These are phyloP conservation scores for Fibroporia radiculosa DNA, from an alignment of 768 basidiomycete species.

Conservation along the genomic window DNA sequence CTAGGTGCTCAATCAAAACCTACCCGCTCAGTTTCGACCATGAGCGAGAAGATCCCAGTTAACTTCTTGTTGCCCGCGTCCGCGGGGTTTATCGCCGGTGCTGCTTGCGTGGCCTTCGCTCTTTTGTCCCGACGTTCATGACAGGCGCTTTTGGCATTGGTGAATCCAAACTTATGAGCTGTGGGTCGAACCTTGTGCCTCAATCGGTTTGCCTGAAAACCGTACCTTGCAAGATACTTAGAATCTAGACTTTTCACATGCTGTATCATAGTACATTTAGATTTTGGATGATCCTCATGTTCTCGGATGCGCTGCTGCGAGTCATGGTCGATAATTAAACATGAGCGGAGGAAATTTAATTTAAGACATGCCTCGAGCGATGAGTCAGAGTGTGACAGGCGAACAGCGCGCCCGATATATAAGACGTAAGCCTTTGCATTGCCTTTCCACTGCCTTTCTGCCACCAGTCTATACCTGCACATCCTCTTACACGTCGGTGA, in stretches of 20 bases:
- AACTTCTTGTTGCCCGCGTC: conserved; percentile 22
- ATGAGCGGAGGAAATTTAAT: no score
- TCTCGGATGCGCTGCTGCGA: no score
- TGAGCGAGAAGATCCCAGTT: conserved; percentile 7
- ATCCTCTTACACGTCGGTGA: neutral
- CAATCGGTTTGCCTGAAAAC: no score
- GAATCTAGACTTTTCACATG: no score
- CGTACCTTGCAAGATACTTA: no score
- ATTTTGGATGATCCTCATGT: no score
- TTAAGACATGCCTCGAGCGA: no score
- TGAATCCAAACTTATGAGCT: no score
- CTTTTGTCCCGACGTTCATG: conserved; percentile 25
- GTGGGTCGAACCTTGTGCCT: no score
- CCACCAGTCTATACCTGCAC: conserved; percentile 2
- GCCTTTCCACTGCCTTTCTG: conserved; percentile 13
- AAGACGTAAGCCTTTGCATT: conserved; percentile 13
- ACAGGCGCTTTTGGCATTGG: no score
- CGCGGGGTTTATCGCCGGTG: conserved; percentile 38
- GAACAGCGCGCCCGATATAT: conserved; percentile 12
- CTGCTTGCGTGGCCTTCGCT: conserved; percentile 27
- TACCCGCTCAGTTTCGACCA: neutral
- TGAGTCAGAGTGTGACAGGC: conserved; percentile 6
- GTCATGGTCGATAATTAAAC: no score
- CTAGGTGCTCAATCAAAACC: conserved; percentile 6
- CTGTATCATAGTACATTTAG: no score